Conservation (phyloP, 2,329 filamentous ascomycete species). For the Aspergillus versicolor region DNA sequence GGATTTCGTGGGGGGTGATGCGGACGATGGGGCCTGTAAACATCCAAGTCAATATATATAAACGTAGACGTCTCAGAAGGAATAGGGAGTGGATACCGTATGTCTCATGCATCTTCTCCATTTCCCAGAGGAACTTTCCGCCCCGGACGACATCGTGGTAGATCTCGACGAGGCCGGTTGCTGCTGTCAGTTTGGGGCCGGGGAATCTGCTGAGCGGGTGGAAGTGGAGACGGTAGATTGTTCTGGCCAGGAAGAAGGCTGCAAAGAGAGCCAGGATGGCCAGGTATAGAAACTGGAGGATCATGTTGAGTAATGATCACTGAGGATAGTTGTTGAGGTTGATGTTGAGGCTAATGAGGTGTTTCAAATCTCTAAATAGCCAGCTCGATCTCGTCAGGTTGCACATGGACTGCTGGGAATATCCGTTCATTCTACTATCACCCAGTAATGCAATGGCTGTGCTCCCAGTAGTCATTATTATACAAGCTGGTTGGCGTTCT, state of each 20-base stretch:
- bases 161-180: constrained; percentile 27
- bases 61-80: too few species aligned
- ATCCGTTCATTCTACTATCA: too few species aligned
- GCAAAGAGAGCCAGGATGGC: not conserved
- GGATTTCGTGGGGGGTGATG: constrained; percentile 37
- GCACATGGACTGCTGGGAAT: too few species aligned
- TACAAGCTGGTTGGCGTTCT: too few species aligned
- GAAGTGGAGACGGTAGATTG: constrained; percentile 22
- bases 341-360: too few species aligned
- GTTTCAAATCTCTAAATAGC: too few species aligned
- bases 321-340: too few species aligned
- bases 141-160: constrained; percentile 27
- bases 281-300: too few species aligned
- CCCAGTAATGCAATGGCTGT: too few species aligned
- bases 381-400: too few species aligned
- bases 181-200: constrained; percentile 32
- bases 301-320: too few species aligned
- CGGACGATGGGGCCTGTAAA: constrained; percentile 36
- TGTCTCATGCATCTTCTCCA: constrained; percentile 25
- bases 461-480: too few species aligned
- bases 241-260: not conserved
- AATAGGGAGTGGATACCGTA: constrained; percentile 20
- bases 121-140: constrained; percentile 24
- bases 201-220: constrained; percentile 32
- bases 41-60: not conserved